Base-by-base conservation (phyloP, 306 rosid species). In the Oxytropis ochrocephala region DNA sequence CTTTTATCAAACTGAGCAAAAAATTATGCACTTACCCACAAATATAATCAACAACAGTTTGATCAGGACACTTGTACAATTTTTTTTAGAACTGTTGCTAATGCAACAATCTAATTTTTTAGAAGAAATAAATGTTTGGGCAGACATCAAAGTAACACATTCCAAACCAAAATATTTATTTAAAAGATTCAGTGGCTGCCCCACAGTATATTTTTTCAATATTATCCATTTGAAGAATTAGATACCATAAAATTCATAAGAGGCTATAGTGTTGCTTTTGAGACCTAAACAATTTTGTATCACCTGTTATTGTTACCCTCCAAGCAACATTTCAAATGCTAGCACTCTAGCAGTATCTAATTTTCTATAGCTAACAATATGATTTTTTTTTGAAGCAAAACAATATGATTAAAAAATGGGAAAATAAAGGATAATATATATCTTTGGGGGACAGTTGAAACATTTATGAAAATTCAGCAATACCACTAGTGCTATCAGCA, bases 401-500 rank as follows among this genome's bases (percentile, higher is more conserved):
- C n/a, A 14, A 29, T 68, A 8, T 49, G 58, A 50, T 42, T 50
- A 62, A 58, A 65, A 42, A 64, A 33, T 11, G 55, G 69, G 61
- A 24, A 18, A 54, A 64, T 10, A 35, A 70, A 44, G 16, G 9
- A 71, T 12, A 19, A 8, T 13, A 48, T 16, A 7, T 12, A 78
- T 36, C n/a, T 21, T 38, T 8, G n/a, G 41, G 51, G 52, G 21
- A 32, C 6, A 63, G 38, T 62, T 36, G 64, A 35, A 79, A 64
- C 62, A 60, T 85, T 81, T 77, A 33, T 58, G 72, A 74, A 42
- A 69, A 57, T n/a, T 86, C 80, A 44, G 67, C 80, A 79, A 78
- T 78, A 75, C 96, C 97, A 59, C 83, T 81, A 82, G 88, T 83
- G 83, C 85, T 87, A 73, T 91, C 97, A 27, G 96, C 99, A 82